Evolutionary conservation across 305 asterid genomes (phyloP).

Genomic region (Solanum chacoense): DNA sequence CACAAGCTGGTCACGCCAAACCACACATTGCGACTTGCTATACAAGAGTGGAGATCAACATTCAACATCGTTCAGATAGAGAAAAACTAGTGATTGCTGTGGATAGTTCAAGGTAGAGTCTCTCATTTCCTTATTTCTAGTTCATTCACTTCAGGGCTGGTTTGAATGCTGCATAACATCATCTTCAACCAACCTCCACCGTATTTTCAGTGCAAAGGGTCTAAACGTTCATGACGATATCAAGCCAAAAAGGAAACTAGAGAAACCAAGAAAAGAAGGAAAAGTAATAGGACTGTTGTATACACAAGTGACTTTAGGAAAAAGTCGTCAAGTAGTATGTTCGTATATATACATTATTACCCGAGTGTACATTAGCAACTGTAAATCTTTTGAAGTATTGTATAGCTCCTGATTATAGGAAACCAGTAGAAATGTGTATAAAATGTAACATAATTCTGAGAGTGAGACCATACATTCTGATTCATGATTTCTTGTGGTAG

Average conservation of each 20-base stretch:
- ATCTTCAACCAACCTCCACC: background rate
- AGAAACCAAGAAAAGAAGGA: background rate
- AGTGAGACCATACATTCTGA: background rate
- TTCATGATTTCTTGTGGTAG: background rate
- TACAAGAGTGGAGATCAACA: conserved; percentile 52
- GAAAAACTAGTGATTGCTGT: background rate
- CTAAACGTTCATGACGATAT: background rate
- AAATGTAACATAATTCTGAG: background rate
- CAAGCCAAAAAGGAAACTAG: background rate
- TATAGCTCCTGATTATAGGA: background rate
- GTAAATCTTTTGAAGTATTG: background rate
- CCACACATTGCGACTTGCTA: conserved; percentile 53
- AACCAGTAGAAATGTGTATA: background rate
- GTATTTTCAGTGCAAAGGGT: background rate
- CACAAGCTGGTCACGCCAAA: conserved; percentile 60
- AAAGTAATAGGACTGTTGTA: background rate
- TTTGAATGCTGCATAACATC: background rate
- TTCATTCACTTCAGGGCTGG: background rate
- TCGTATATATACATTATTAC: background rate
- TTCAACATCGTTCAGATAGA: background rate
- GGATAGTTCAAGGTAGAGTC: background rate
- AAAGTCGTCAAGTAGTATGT: background rate
- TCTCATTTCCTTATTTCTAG: background rate
- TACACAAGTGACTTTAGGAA: background rate
- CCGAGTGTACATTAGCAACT: background rate